Evolutionary conservation across 2,329 filamentous ascomycete genomes (phyloP).

Genomic region (Chalaropsis ovoidea): DNA sequence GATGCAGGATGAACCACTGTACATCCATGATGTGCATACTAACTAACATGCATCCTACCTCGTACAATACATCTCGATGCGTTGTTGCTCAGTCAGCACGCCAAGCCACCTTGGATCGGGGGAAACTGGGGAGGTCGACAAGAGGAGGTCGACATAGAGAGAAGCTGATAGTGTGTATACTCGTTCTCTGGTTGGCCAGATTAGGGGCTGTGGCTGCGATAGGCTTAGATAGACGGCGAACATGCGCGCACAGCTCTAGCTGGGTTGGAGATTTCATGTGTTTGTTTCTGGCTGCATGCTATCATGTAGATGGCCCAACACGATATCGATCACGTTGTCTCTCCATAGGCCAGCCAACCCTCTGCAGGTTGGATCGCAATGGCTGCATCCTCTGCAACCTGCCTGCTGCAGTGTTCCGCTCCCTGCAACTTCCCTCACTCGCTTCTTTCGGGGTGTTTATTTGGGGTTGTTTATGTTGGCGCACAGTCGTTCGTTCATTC

Average conservation of each 20-base stretch:
- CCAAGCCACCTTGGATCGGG: not conserved
- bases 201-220: too few relatives aligned
- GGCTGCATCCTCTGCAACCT: slow-evolving; percentile 11
- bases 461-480: slow-evolving; percentile 6
- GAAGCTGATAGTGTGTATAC: too few relatives aligned
- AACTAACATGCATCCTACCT: not conserved
- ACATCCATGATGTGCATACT: too few relatives aligned
- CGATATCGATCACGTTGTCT: not conserved
- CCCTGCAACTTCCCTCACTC: slow-evolving; percentile 7
- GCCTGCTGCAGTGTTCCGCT: slow-evolving; percentile 12
- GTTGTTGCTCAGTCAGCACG: not conserved
- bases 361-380: not conserved
- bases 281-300: too few relatives aligned
- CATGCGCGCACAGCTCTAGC: too few relatives aligned
- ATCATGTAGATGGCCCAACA: not conserved
- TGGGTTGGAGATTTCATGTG: too few relatives aligned
- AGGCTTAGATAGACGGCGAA: too few relatives aligned
- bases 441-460: slow-evolving; percentile 8
- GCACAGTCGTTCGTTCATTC: not conserved
- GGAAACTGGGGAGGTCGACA: not conserved
- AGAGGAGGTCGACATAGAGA: not conserved
- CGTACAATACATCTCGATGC: not conserved
- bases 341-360: not conserved
- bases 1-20: too few relatives aligned
- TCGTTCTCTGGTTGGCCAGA: too few relatives aligned